Conservation (phyloP, 768 basidiomycete species). For the Leccinum subgranulosum region DNA sequence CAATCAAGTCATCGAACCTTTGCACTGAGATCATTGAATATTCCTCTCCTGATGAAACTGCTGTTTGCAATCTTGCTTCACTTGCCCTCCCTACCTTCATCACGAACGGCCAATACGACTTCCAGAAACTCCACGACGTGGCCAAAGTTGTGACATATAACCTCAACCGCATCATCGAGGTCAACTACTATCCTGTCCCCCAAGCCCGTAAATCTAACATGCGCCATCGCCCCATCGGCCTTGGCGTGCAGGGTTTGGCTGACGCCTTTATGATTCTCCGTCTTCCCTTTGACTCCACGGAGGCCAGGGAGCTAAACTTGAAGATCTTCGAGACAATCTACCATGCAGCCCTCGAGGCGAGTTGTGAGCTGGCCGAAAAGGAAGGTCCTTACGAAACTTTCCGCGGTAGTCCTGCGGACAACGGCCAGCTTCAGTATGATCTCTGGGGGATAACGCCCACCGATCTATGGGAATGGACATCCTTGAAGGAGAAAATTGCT, state of each 20-base stretch:
- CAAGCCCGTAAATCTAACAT: slow-evolving; percentile 92
- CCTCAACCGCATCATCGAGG: slow-evolving; percentile 90
- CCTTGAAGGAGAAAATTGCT: slow-evolving; percentile 83
- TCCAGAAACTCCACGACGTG: slow-evolving; percentile 92
- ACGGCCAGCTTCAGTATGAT: slow-evolving; percentile 90
- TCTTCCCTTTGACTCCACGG: slow-evolving; percentile 90
- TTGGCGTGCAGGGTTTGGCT: slow-evolving; percentile 97
- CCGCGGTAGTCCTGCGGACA: slow-evolving; percentile 84
- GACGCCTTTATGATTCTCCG: slow-evolving; percentile 97
- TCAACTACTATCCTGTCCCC: slow-evolving; percentile 93
- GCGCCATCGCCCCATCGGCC: slow-evolving; percentile 95
- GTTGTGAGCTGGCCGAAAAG: slow-evolving; percentile 75
- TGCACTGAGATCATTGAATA: slow-evolving; percentile 99
- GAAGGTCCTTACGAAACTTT: slow-evolving; percentile 88
- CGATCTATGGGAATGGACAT: slow-evolving; percentile 91
- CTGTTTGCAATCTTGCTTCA: slow-evolving; percentile 98
- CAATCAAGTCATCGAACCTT: slow-evolving; percentile 98
- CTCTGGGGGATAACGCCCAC: slow-evolving; percentile 92
- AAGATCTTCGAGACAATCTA: slow-evolving; percentile 99
- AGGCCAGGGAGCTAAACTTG: slow-evolving; percentile 84
- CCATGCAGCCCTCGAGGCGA: slow-evolving; percentile 89
- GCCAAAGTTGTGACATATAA: slow-evolving; percentile 91
- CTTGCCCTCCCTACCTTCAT: slow-evolving; percentile 93
- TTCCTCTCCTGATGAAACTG: slow-evolving; percentile 94
- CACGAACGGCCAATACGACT: slow-evolving; percentile 80